These are phyloP conservation scores for Prunus padus DNA, from an alignment of 306 rosid species.

Conservation along the genomic window DNA sequence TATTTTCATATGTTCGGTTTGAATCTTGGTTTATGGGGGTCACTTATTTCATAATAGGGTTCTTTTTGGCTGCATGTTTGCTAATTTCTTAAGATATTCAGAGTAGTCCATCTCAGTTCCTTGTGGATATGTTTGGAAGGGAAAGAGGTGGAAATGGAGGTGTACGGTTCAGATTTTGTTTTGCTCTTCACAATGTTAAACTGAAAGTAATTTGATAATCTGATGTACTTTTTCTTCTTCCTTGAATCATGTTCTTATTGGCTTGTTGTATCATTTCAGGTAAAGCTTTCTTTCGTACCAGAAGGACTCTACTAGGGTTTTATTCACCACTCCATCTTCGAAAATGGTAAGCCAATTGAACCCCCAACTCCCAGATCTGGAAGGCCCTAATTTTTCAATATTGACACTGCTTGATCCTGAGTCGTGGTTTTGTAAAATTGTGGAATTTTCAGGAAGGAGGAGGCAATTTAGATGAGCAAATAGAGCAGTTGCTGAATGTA, in stretches of 20 bases:
- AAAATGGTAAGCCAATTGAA: conserved; percentile 12
- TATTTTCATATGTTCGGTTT: neutral
- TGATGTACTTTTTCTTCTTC: neutral
- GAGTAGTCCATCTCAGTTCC: neutral
- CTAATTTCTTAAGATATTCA: neutral
- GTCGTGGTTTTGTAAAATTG: neutral
- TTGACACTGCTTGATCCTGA: neutral
- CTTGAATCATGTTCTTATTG: neutral
- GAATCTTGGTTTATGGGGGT: neutral
- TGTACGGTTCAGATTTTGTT: neutral
- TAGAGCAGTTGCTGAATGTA: conserved; percentile 74
- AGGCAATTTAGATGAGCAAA: conserved; percentile 52
- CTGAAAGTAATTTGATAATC: neutral
- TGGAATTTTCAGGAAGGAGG: conserved; percentile 55
- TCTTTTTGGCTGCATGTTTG: neutral
- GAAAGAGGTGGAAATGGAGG: neutral
- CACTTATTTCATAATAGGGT: neutral
- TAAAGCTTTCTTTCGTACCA: neutral
- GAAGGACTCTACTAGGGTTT: neutral
- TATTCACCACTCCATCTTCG: neutral
- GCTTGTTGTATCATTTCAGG: neutral
- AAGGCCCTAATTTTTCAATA: too few relatives aligned
- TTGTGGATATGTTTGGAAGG: neutral
- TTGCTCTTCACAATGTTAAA: neutral
- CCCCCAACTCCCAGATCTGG: neutral